Evolutionary conservation across 306 rosid genomes (phyloP), one percentile per base, ranked within the genome.

Genomic region (Fagus crenata): DNA sequence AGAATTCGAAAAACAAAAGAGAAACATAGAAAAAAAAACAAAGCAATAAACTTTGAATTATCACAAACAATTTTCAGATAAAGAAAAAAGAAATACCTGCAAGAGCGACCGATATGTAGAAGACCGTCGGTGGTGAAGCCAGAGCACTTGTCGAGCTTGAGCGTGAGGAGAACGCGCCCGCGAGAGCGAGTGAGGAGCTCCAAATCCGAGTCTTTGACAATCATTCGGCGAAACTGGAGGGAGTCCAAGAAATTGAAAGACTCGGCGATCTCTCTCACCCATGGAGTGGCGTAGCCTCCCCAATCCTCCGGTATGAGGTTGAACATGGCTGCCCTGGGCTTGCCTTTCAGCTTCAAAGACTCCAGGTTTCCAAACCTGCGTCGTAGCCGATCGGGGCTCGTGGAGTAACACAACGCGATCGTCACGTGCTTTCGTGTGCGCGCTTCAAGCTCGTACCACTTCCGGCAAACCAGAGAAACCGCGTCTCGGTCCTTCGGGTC

Each of bases 281-380:
- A 95, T 0, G 97, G 97, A 4, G 89, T 89, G 0, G 92, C 97
- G 22, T 72, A 88, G 0, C 99, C 99, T 56, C 99, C 99, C 99
- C 99, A 95, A 72, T 95, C 89, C 86, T 95, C 99, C 1, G 97
- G 97, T 53, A 95, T 95, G 69, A 95, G 80, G 81, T 95, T 95
- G 84, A 95, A 92, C 97, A 92, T 92, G 4, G 99, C 97, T 2
- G 99, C 97, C 36, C 99, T 83, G 1, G 99, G 99, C 84, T 95
- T 95, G 7, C 97, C 99, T 42, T 95, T 95, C 74, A 95, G 80
- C 53, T 85, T 84, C 83, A 95, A 77, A 12, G 99, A 95, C 72
- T 92, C 96, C 0, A 95, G 85, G 77, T 92, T 91, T 1, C 83
- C 80, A 60, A 95, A 95, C 49, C 99, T 78, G 51, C 81, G 78